Evolutionary conservation across 768 basidiomycete species (phyloP).

Genomic region (Crepidotus variabilis): DNA sequence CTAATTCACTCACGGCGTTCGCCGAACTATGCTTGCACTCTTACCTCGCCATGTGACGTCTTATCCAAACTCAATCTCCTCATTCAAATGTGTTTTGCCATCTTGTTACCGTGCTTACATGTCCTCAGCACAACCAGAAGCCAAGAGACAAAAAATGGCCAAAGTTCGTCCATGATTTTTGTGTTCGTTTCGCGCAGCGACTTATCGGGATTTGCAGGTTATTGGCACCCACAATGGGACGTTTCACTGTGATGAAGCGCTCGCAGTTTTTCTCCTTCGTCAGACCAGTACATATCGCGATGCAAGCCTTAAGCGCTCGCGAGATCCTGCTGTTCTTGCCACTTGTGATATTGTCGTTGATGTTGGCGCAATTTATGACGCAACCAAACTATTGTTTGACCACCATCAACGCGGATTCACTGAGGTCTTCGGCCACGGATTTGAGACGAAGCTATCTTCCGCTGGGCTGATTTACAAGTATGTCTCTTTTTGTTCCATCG

Average conservation of each 20-base stretch:
- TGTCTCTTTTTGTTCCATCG: conserved; percentile 17
- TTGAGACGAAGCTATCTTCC: conserved; percentile 84
- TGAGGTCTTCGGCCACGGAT: conserved; percentile 87
- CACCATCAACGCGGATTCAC: conserved; percentile 95
- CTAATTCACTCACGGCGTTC: neutral
- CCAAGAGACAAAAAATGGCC: conserved; percentile 40
- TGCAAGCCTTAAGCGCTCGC: conserved; percentile 73
- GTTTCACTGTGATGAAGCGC: conserved; percentile 96
- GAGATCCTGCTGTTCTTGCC: conserved; percentile 68
- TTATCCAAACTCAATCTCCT: neutral
- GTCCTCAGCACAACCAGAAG: conserved; percentile 22
- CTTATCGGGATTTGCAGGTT: conserved; percentile 36
- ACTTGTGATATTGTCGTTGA: conserved; percentile 94
- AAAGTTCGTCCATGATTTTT: conserved; percentile 18
- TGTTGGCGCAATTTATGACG: conserved; percentile 91
- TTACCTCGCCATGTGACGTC: neutral
- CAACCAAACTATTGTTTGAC: conserved; percentile 76
- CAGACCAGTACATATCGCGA: conserved; percentile 71
- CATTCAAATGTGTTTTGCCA: neutral
- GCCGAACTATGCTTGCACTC: neutral
- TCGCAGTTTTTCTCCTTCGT: conserved; percentile 87
- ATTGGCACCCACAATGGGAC: conserved; percentile 96
- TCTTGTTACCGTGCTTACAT: neutral
- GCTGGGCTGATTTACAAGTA: conserved; percentile 97
- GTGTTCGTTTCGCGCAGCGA: neutral